These are phyloP conservation scores for Neurospora sp. DNA, from an alignment of 495 filamentous ascomycete species.

Conservation along the genomic window DNA sequence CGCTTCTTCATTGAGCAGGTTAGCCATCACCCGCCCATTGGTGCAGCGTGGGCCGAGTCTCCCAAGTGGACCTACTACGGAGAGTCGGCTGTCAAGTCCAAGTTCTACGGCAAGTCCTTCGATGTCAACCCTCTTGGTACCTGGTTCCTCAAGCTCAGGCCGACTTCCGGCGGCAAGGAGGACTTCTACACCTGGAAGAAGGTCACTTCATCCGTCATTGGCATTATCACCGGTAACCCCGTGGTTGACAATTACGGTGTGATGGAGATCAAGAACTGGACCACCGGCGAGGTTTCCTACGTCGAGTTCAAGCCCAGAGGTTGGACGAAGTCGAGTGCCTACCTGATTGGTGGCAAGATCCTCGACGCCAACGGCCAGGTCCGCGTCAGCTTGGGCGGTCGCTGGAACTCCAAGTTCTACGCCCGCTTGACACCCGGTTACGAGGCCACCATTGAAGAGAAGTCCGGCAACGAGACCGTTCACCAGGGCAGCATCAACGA, in stretches of 20 bases:
- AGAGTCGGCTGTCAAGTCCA: slow-evolving; percentile 92
- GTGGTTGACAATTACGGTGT: slow-evolving; percentile 97
- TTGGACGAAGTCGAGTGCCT: slow-evolving; percentile 87
- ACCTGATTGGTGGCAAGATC: slow-evolving; percentile 77
- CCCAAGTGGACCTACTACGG: slow-evolving; percentile 97
- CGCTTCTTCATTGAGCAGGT: slow-evolving; percentile 98
- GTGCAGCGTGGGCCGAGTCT: slow-evolving; percentile 87
- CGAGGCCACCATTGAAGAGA: slow-evolving; percentile 59
- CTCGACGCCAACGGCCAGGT: slow-evolving; percentile 63
- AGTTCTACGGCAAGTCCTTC: slow-evolving; percentile 95
- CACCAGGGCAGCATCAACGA: slow-evolving; percentile 37
- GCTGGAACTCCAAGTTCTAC: slow-evolving; percentile 97
- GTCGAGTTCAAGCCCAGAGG: slow-evolving; percentile 93
- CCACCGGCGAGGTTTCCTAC: slow-evolving; percentile 80
- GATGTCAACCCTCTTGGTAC: slow-evolving; percentile 95
- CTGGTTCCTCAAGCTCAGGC: slow-evolving; percentile 88
- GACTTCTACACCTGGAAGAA: slow-evolving; percentile 99
- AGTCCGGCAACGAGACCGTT: slow-evolving; percentile 25
- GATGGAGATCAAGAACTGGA: slow-evolving; percentile 97
- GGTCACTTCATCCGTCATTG: slow-evolving; percentile 92
- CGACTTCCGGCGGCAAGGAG: slow-evolving; percentile 60
- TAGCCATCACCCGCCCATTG: slow-evolving; percentile 93
- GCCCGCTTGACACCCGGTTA: slow-evolving; percentile 87
- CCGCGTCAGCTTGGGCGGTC: slow-evolving; percentile 80
- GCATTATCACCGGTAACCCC: slow-evolving; percentile 93